These are phyloP conservation scores for Leersia perrieri DNA, from an alignment of 176 grass and related monocot species.

Conservation along the genomic window DNA sequence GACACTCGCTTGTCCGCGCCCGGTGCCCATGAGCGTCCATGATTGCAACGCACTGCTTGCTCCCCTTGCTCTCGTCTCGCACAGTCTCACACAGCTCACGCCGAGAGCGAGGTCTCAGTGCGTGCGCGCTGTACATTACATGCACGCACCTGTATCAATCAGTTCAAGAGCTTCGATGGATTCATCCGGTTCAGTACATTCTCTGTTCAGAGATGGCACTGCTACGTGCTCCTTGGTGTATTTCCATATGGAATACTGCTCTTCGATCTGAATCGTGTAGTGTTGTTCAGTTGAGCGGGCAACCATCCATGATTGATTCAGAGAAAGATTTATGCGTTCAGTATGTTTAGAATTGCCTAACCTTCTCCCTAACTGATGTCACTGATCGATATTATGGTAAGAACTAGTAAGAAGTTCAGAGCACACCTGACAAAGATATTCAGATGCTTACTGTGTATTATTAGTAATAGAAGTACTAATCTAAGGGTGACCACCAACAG, in stretches of 20 bases:
- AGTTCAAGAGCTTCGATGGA: not conserved
- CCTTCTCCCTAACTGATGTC: not conserved
- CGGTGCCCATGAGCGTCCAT: not conserved
- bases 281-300: not conserved
- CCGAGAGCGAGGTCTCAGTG: not conserved
- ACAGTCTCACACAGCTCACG: not conserved
- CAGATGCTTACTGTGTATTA: too few relatives aligned
- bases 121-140: not conserved
- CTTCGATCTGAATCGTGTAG: not conserved
- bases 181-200: not conserved
- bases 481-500: not conserved
- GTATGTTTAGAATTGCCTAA: not conserved
- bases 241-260: not conserved
- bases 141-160: not conserved
- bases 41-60: constrained; percentile 34
- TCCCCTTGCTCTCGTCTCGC: constrained; percentile 5
- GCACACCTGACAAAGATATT: not conserved
- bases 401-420: not conserved
- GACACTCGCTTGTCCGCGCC: constrained; percentile 41
- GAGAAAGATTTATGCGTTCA: not conserved
- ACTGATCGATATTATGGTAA: not conserved
- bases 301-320: constrained; percentile 4
- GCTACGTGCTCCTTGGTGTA: not conserved
- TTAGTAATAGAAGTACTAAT: not conserved
- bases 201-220: not conserved